Evolutionary conservation across 306 rosid genomes (phyloP), one percentile per base, ranked within the genome.

Genomic region (Morella rubra): DNA sequence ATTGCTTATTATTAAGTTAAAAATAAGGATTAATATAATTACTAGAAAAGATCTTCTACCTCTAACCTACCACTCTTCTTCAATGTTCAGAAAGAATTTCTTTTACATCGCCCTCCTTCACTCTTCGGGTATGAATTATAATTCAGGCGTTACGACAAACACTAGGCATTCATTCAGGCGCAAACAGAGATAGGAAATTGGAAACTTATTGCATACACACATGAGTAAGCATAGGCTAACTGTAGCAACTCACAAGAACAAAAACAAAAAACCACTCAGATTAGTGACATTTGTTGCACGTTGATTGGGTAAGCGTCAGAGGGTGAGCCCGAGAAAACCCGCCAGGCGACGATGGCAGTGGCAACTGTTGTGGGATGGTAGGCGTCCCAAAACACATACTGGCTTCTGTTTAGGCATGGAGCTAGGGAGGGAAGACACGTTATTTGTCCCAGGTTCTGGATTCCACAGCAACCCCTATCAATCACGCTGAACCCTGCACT

Each of bases 321-420:
- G 7, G 83, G 83, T 0, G 94, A 85, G 5, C 98, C 98, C 68
- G 81, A 54, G 37, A 82, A 87, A 71, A 84, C 90, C 66, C 95
- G 84, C 87, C 88, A 83, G 42, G 97, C 89, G 69, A 86, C 82
- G 40, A 89, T 70, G 75, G 89, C 87, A 6, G 69, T 69, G 18
- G 96, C 91, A 12, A 90, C 84, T 73, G 87, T 90, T 0, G 95
- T 80, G 11, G 97, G 98, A 73, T 94, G 96, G 45, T 82, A 90
- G 16, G 98, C 97, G 83, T 94, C 98, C 97, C 97, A 94, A 82
- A 86, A 94, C 41, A 89, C 74, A 45, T 75, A 76, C 22, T 83
- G 86, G 0, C 78, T 71, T 73, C 97, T 83, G 11, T 73, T 71
- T 16, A 14, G 5, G 78, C 98, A 94, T 69, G 98, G 95, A 42